Evolutionary conservation across 176 grass and related monocot genomes (phyloP).

Genomic region (Stipa capillata): DNA sequence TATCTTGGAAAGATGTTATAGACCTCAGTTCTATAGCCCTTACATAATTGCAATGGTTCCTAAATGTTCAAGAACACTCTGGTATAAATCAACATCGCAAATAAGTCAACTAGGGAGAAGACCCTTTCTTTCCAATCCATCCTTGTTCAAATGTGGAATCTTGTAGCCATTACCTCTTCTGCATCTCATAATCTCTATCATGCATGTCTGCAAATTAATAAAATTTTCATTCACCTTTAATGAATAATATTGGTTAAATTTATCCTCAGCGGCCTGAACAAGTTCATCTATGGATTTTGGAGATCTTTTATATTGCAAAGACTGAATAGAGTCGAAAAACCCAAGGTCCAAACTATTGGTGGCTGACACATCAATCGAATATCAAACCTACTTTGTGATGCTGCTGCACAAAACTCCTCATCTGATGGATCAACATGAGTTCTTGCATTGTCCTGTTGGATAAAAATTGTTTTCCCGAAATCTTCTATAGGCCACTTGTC

Average conservation of each 20-base stretch:
- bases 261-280: neutral
- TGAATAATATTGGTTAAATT: neutral
- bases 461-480: neutral
- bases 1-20: too few species aligned
- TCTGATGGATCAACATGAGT: neutral
- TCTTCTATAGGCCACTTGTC: neutral
- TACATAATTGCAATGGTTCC: too few species aligned
- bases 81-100: too few species aligned
- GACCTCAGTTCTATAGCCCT: too few species aligned
- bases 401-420: neutral
- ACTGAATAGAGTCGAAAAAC: neutral
- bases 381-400: neutral
- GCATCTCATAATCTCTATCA: neutral
- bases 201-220: neutral
- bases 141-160: too few species aligned
- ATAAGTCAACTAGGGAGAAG: too few species aligned
- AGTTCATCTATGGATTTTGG: neutral
- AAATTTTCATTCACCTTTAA: neutral
- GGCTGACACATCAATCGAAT: neutral
- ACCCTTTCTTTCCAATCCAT: too few species aligned
- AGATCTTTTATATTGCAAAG: neutral
- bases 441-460: neutral
- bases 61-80: too few species aligned
- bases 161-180: too few species aligned
- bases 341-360: neutral